Evolutionary conservation across 2,329 filamentous ascomycete genomes (phyloP).

Genomic region (Aspergillus calidoustus): DNA sequence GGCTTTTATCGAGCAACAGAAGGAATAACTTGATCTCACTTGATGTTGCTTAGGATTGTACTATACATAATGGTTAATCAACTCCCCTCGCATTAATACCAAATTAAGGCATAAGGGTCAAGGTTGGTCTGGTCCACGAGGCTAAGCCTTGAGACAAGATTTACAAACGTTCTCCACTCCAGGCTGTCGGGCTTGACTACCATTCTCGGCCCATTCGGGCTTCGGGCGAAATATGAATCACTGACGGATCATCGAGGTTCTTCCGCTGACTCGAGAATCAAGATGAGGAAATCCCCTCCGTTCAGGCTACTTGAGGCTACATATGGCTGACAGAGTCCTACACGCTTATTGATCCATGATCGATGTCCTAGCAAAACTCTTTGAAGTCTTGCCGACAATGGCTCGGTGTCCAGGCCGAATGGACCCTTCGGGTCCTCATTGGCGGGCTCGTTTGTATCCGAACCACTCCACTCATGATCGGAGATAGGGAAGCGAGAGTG

Average conservation of each 20-base stretch:
- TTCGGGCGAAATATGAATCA: background rate
- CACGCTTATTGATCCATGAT: background rate
- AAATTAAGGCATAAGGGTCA: background rate
- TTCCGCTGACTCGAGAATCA: background rate
- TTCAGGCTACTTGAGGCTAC: background rate
- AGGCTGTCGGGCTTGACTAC: background rate
- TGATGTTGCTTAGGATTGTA: background rate
- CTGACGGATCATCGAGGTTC: background rate
- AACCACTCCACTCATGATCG: background rate
- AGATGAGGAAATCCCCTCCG: background rate
- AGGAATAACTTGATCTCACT: background rate
- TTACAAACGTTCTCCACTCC: background rate
- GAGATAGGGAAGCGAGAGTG: background rate
- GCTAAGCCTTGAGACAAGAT: background rate
- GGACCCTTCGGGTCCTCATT: background rate
- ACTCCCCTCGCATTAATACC: background rate
- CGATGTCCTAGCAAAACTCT: background rate
- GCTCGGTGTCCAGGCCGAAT: background rate
- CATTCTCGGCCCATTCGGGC: background rate
- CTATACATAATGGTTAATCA: background rate
- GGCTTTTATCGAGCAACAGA: conserved; percentile 6
- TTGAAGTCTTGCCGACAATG: background rate
- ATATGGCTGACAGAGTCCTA: background rate
- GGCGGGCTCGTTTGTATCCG: background rate
- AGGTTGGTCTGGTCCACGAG: background rate